Base-by-base conservation (phyloP, 208 protist genomes). In the Acanthamoeba quina region DNA sequence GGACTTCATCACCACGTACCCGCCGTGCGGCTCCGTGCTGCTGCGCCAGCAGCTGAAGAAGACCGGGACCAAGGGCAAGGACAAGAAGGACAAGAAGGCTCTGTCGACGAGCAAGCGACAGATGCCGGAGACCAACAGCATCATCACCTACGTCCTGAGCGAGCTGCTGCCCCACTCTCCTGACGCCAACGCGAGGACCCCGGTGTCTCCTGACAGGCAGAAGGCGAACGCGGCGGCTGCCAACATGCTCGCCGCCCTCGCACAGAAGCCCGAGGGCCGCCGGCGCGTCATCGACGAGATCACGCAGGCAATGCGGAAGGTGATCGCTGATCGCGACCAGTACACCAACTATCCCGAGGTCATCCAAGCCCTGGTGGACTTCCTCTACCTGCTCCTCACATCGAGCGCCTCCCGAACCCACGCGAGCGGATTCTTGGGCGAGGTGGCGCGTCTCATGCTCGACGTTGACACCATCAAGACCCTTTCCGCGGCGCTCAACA, bases 381-480 rank as follows among this genome's bases (percentile, higher is more conserved):
- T 92, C 88, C 66, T 92, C 7, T 78, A 56, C 44, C 34, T 92
- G 88, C 62, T 92, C 29, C 88, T 92, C 64, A 92, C 88, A 2
- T 78, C 88, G 13, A 78, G 64, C 31, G 88, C 88, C 68, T 44
- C 88, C 5, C 58, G 88, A 10, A 54, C n/a, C 17, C 88, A 49
- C 34, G 85, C 88, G 21, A 92, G 47, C 41, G 88, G 88, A 10
- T 92, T 92, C 68, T 47, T 92, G 58, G 62, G 41, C 34, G 88
- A 92, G 88, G 66, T 92, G 29, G 58, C 88, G 11, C 58, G 66
- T 5, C 66, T 92, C 47, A 80, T 92, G 88, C 47, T 92, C 9
- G 88, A 92, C 31, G 60, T 37, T 3, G 66, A 92, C 88, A 92
- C 66, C 88, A 92, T 92, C 52, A 92, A 92, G 68, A 52, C 66